Percentiles rank a stretch among this genome's conserved stretches.
Conservation (phyloP, 441 rosid species). For the Erodium texanum region DNA sequence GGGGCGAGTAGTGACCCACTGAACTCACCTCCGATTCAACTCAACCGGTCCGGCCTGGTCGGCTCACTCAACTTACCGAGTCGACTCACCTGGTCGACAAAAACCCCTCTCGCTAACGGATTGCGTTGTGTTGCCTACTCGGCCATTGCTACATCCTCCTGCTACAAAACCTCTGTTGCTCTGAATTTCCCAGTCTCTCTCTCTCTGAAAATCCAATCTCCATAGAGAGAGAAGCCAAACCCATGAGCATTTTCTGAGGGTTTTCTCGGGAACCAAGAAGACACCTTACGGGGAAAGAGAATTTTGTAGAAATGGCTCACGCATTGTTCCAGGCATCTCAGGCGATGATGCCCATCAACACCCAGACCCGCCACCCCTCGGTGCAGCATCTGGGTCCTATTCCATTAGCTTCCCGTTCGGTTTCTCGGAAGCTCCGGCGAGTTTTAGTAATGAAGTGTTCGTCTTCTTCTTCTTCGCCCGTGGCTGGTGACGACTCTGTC, state of each 20-base stretch:
- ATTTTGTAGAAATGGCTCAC: conserved; percentile 1
- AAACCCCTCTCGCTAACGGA: conserved; percentile 1
- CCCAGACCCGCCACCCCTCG: not conserved
- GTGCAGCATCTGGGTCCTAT: not conserved
- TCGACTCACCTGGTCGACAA: conserved; percentile 2
- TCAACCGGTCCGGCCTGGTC: too few relatives aligned
- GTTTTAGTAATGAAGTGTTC: not conserved
- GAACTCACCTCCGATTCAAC: too few relatives aligned
- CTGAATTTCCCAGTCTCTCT: not conserved
- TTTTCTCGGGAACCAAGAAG: conserved; percentile 1
- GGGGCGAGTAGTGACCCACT: too few relatives aligned
- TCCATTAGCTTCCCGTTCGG: not conserved
- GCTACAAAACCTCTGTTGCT: not conserved
- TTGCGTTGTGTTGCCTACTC: conserved; percentile 2
- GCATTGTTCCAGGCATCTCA: conserved; percentile 6
- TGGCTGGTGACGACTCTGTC: conserved; percentile 1
- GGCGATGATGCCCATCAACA: conserved; percentile 6
- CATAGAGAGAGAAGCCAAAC: not conserved
- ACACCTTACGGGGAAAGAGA: not conserved
- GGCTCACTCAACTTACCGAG: not conserved
- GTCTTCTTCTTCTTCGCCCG: not conserved
- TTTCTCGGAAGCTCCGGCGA: conserved; percentile 8
- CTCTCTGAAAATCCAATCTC: not conserved
- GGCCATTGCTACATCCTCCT: not conserved
- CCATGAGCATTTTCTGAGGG: conserved; percentile 3